Percentiles rank a stretch among this genome's conserved stretches.
Conservation (phyloP, 1,139 yeast genomes). For the Tardiomyces depauwii region DNA sequence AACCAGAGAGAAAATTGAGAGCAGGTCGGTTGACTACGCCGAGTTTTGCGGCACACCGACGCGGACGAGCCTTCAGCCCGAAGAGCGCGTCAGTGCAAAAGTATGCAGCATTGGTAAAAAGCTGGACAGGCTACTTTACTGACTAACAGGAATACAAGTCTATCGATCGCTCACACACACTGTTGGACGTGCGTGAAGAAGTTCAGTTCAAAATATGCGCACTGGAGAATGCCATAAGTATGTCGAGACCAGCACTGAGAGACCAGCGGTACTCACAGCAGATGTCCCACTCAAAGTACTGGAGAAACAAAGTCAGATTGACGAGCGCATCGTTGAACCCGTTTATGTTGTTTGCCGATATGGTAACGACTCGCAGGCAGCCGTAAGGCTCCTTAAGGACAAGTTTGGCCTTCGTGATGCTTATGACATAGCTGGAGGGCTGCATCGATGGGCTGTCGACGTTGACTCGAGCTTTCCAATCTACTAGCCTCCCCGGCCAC, state of each 20-base stretch:
- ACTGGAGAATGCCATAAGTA: slow-evolving; percentile 43
- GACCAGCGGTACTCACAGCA: background rate
- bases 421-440: slow-evolving; percentile 66
- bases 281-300: slow-evolving; percentile 48
- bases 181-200: slow-evolving; percentile 73
- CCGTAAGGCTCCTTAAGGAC: slow-evolving; percentile 46
- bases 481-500: slow-evolving; percentile 31
- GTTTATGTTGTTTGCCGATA: slow-evolving; percentile 58
- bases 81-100: slow-evolving; percentile 34
- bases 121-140: background rate
- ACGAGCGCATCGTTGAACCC: slow-evolving; percentile 10
- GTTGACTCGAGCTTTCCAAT: slow-evolving; percentile 56
- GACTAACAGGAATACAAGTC: slow-evolving; percentile 33
- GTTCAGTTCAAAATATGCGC: slow-evolving; percentile 64
- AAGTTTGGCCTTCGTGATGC: slow-evolving; percentile 39
- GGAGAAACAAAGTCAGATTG: slow-evolving; percentile 12
- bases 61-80: background rate
- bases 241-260: background rate
- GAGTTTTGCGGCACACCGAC: slow-evolving; percentile 59
- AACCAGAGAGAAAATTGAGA: slow-evolving; percentile 34
- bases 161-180: slow-evolving; percentile 18
- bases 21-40: slow-evolving; percentile 46
- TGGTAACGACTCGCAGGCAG: slow-evolving; percentile 87
- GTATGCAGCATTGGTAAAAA: background rate
- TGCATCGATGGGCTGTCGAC: slow-evolving; percentile 54